Base-by-base conservation (phyloP, 2,329 filamentous ascomycete genomes). In the Myriosclerotinia curreyana region DNA sequence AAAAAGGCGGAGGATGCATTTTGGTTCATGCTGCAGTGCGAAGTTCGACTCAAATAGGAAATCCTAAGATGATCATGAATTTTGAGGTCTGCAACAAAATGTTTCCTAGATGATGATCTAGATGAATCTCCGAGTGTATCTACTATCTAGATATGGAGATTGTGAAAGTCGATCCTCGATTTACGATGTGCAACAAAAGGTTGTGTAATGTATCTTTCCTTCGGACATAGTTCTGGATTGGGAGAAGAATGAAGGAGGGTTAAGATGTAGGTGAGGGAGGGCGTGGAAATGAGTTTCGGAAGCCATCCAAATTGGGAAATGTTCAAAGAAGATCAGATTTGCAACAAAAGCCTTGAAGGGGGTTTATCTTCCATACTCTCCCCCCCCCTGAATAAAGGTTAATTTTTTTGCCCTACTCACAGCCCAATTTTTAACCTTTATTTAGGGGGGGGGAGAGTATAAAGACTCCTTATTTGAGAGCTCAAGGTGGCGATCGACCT, bases 241-340 rank as follows among this genome's bases (percentile, higher is more conserved):
- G 55, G 55, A 48, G 55, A 48, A 25, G 20, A 12, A 36, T 20
- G 7, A 25, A 46, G 42, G 11, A 22, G 14, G n/a, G n/a, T n/a
- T n/a, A n/a, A n/a, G n/a, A n/a, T n/a, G n/a, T n/a, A n/a, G n/a
- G n/a, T n/a, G n/a, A n/a, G n/a, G n/a, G n/a, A n/a, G n/a, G 42
- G 42, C n/a, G 42, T 48, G 31, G n/a, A 48, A 36, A 58, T 34
- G 44, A 46, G 31, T 36, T 58, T 58, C 55, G 55, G 55, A 17
- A 25, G 42, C 17, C 5, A 14, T 42, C 44, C 31, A 25, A 25
- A 63, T 42, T n/a, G 12, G 44, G 61, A 25, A 28, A 58, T 42
- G 9, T 48, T 62, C 7, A 17, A 56, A 62, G 60, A 22, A 25
- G 34, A 63, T 51, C 22, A 63, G 61, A 42, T 20, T n/a, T 63